These are phyloP conservation scores for Neurospora sp. DNA, from an alignment of 495 filamentous ascomycete genomes.

Conservation along the genomic window DNA sequence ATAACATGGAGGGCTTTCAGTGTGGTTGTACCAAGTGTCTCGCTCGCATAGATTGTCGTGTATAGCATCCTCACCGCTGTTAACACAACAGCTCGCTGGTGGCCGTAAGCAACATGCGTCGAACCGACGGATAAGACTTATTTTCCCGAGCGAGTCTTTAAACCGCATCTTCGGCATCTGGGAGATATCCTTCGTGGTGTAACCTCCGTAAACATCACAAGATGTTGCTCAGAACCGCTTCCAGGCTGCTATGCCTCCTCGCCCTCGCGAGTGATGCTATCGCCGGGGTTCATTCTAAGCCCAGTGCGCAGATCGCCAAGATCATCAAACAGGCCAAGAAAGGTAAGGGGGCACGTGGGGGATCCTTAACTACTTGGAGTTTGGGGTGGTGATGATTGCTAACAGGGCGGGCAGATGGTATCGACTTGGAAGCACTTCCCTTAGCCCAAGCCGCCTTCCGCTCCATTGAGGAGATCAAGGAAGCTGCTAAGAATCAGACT, in stretches of 20 bases:
- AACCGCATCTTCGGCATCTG: background rate
- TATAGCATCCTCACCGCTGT: background rate
- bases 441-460: constrained; percentile 5
- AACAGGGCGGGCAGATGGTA: background rate
- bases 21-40: background rate
- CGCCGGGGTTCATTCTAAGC: background rate
- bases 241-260: background rate
- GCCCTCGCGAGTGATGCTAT: background rate
- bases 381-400: background rate
- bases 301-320: background rate
- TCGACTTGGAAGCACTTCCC: constrained; percentile 1
- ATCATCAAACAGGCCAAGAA: background rate
- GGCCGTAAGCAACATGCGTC: background rate
- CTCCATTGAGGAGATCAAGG: constrained; percentile 1
- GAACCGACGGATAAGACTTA: background rate
- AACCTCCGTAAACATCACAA: background rate
- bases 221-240: background rate
- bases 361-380: background rate
- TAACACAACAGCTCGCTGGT: background rate
- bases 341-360: background rate
- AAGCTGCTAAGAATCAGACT: background rate
- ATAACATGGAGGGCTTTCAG: background rate
- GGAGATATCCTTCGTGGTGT: background rate
- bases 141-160: background rate
- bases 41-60: background rate